These are phyloP conservation scores for Solanum chilense DNA, from an alignment of 257 asterid genomes.

Conservation along the genomic window DNA sequence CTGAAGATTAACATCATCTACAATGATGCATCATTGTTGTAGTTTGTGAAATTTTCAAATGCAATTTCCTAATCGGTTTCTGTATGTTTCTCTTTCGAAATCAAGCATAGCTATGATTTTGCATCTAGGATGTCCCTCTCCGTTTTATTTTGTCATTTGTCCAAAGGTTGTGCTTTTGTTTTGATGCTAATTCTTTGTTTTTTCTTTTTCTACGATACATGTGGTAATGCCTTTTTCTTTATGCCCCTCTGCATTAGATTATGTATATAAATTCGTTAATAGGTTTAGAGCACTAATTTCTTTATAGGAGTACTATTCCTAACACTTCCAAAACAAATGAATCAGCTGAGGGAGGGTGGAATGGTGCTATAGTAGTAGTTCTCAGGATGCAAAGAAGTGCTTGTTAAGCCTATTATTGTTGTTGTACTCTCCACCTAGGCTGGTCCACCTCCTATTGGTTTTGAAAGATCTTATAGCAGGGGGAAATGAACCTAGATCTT, in stretches of 20 bases:
- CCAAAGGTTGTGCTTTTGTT: neutral
- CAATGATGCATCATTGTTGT: neutral
- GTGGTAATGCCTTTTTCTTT: neutral
- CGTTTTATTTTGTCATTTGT: neutral
- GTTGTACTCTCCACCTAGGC: conserved; percentile 76
- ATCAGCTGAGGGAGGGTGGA: neutral
- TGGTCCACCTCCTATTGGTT: conserved; percentile 83
- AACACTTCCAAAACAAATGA: neutral
- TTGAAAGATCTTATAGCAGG: conserved; percentile 71
- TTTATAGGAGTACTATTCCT: no score
- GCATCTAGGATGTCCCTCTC: neutral
- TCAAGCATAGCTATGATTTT: neutral
- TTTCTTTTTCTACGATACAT: neutral
- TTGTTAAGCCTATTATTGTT: conserved; percentile 67
- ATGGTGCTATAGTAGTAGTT: conserved; percentile 16
- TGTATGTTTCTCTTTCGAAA: neutral
- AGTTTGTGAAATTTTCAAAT: neutral
- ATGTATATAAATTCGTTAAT: neutral
- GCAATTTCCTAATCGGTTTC: neutral
- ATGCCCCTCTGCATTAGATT: neutral
- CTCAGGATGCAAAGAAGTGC: conserved; percentile 59
- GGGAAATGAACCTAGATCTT: conserved; percentile 29
- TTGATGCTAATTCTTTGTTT: neutral
- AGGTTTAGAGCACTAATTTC: no score
- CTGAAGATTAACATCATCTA: neutral